Percentiles rank a stretch among this genome's conserved stretches.
Evolutionary conservation across 2,329 filamentous ascomycete species (phyloP).

Genomic region (Polytolypa hystricis): DNA sequence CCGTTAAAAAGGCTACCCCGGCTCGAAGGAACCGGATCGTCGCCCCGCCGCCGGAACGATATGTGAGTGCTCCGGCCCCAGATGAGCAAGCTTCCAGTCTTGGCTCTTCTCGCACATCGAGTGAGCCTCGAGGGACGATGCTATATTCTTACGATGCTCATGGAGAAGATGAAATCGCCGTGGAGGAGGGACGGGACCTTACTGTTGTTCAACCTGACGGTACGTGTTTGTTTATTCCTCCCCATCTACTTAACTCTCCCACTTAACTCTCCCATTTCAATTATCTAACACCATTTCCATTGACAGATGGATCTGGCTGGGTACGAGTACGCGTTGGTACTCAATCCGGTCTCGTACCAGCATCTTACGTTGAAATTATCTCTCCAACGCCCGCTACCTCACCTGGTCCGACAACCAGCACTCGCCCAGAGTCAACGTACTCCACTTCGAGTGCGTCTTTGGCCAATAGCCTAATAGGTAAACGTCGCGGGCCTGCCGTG

Average conservation of each 20-base stretch:
- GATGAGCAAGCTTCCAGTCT: slow-evolving; percentile 35
- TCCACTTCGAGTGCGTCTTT: slow-evolving; percentile 67
- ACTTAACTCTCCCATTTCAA: neutral
- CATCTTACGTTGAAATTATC: slow-evolving; percentile 66
- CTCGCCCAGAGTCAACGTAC: slow-evolving; percentile 60
- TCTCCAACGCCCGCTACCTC: slow-evolving; percentile 32
- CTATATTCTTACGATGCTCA: slow-evolving; percentile 74
- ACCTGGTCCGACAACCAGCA: slow-evolving; percentile 15
- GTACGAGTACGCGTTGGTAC: slow-evolving; percentile 62
- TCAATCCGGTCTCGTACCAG: slow-evolving; percentile 76
- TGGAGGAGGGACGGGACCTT: slow-evolving; percentile 69
- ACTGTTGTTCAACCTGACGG: slow-evolving; percentile 75
- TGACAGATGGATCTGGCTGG: slow-evolving; percentile 79
- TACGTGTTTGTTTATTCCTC: slow-evolving; percentile 46
- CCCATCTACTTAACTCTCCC: neutral
- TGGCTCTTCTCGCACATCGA: slow-evolving; percentile 22
- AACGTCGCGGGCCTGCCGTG: slow-evolving; percentile 86
- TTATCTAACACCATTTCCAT: neutral
- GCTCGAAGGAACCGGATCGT: slow-evolving; percentile 57
- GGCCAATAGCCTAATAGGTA: slow-evolving; percentile 42
- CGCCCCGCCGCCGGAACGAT: slow-evolving; percentile 75
- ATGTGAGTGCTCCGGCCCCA: slow-evolving; percentile 55
- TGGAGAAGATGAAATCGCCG: slow-evolving; percentile 68
- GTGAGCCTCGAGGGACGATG: slow-evolving; percentile 71
- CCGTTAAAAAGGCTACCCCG: slow-evolving; percentile 17